Evolutionary conservation across 805 yeast genomes (phyloP).

Genomic region (Saturnispora bothae): DNA sequence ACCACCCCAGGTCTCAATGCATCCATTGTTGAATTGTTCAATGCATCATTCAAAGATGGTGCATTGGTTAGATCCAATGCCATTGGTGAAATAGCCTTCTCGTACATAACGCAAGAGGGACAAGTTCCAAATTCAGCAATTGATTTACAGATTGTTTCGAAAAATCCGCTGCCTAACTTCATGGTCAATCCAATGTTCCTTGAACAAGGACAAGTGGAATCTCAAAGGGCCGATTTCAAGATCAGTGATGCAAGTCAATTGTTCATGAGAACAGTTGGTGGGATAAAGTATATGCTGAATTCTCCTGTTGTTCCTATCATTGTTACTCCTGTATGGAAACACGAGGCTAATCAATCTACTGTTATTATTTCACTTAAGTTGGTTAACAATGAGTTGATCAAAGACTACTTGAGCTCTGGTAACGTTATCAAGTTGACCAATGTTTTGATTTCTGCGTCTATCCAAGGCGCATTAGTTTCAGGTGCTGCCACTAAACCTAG

Average conservation of each 20-base stretch:
- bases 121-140: conserved; percentile 31
- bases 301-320: conserved; percentile 52
- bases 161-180: conserved; percentile 33
- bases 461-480: conserved; percentile 50
- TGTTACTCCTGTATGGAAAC: conserved; percentile 81
- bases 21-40: conserved; percentile 76
- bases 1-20: conserved; percentile 62
- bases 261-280: conserved; percentile 62
- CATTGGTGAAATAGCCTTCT: conserved; percentile 81
- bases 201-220: conserved; percentile 28
- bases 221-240: conserved; percentile 26
- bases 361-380: conserved; percentile 65
- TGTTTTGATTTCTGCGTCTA: conserved; percentile 49
- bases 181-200: conserved; percentile 46
- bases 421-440: conserved; percentile 41
- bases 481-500: conserved; percentile 85
- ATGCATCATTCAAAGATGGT: conserved; percentile 67
- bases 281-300: conserved; percentile 60
- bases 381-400: conserved; percentile 31
- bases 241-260: conserved; percentile 39
- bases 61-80: conserved; percentile 46
- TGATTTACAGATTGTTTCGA: conserved; percentile 30
- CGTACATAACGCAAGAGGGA: conserved; percentile 35
- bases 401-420: conserved; percentile 23
- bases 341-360: conserved; percentile 75